Evolutionary conservation across 116 monocot species (phyloP).

Genomic region (Zostera marina): DNA sequence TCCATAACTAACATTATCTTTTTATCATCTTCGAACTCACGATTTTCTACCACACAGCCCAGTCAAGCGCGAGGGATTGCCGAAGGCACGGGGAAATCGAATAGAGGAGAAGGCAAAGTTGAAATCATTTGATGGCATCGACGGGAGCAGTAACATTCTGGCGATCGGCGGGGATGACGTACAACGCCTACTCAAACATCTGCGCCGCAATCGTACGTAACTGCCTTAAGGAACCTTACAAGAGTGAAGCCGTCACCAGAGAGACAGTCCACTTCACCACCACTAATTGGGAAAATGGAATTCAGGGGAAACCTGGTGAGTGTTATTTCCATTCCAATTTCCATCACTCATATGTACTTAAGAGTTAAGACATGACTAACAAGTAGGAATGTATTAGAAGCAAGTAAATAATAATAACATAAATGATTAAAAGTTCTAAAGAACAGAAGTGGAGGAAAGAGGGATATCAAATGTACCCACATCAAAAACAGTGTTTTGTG

Average conservation of each 20-base stretch:
- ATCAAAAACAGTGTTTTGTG: too few species aligned
- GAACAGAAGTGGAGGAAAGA: too few species aligned
- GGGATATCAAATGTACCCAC: too few species aligned
- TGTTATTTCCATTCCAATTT: background rate
- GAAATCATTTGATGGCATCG: slow-evolving; percentile 13
- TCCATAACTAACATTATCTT: too few species aligned
- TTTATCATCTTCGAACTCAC: too few species aligned
- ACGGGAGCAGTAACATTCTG: slow-evolving; percentile 85
- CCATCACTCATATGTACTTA: too few species aligned
- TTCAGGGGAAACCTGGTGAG: slow-evolving; percentile 80
- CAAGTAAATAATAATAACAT: too few species aligned
- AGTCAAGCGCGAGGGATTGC: background rate
- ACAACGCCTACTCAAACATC: slow-evolving; percentile 95
- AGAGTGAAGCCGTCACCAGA: slow-evolving; percentile 54
- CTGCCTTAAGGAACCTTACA: slow-evolving; percentile 96
- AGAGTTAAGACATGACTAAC: too few species aligned
- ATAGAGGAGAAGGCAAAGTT: background rate
- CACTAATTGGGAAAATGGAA: slow-evolving; percentile 73
- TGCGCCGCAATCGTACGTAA: slow-evolving; percentile 68
- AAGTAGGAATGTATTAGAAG: too few species aligned
- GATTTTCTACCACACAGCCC: background rate
- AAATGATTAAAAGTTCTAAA: too few species aligned
- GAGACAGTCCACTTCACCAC: slow-evolving; percentile 95
- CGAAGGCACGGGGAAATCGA: too few species aligned
- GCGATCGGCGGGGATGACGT: slow-evolving; percentile 96